A percentile compares a stretch with the other conserved stretches of the same genome.
These are phyloP conservation scores for Phytophthora europaea DNA, from an alignment of 352 stramenopile genomes.

Conservation along the genomic window DNA sequence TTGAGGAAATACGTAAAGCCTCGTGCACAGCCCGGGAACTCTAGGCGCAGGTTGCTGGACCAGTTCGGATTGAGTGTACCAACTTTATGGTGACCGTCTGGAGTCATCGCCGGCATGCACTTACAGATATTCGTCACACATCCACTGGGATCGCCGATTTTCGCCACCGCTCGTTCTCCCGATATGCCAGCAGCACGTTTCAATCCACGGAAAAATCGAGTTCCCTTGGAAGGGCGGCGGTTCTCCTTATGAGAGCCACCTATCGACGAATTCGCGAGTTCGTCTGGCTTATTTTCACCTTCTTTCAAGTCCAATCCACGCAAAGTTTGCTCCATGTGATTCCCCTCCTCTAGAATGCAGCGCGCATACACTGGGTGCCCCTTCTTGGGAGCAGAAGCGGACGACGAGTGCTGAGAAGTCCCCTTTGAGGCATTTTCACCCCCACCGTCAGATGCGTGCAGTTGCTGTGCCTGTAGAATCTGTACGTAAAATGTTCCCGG, in stretches of 20 bases:
- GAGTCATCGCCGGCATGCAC: slow-evolving; percentile 38
- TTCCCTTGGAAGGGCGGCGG: slow-evolving; percentile 68
- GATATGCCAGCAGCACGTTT: slow-evolving; percentile 80
- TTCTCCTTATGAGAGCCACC: slow-evolving; percentile 43
- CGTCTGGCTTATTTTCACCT: slow-evolving; percentile 30
- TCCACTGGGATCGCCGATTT: slow-evolving; percentile 76
- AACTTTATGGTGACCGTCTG: slow-evolving; percentile 35
- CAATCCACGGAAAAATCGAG: slow-evolving; percentile 76
- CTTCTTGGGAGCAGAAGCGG: slow-evolving; percentile 49
- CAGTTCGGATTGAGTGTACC: slow-evolving; percentile 66
- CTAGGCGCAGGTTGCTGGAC: slow-evolving; percentile 78
- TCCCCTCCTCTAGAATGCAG: slow-evolving; percentile 82
- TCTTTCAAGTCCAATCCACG: slow-evolving; percentile 69
- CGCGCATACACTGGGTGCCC: slow-evolving; percentile 73
- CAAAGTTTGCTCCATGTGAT: slow-evolving; percentile 77
- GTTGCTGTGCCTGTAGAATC: slow-evolving; percentile 76
- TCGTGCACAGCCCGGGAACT: slow-evolving; percentile 79
- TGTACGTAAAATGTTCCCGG: slow-evolving; percentile 87
- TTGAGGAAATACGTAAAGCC: slow-evolving; percentile 85
- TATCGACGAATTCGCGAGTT: slow-evolving; percentile 26
- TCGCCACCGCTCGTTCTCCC: slow-evolving; percentile 73
- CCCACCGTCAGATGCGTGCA: slow-evolving; percentile 54
- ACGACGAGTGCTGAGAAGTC: slow-evolving; percentile 12
- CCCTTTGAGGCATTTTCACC: slow-evolving; percentile 25
- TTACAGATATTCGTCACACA: slow-evolving; percentile 86